phyloP scores from a whole-genome alignment of 257 asterid species.

The Euphrasia confusa region DNA sequence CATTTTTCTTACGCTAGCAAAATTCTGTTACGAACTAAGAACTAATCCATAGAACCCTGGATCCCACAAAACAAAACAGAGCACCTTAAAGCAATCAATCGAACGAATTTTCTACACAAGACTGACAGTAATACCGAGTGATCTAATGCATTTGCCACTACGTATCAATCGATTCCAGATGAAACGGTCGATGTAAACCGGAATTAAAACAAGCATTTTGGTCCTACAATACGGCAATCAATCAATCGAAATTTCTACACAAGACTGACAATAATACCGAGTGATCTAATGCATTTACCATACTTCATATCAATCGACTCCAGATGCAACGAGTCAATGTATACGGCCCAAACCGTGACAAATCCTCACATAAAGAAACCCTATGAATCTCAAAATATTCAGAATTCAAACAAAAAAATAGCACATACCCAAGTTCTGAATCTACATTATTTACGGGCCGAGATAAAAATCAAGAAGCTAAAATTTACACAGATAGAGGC shows the following conservation, averaged over 20 bases:
- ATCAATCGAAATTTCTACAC: no score
- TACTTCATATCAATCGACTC: no score
- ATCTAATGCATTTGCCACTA: not conserved
- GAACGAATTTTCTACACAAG: constrained; percentile 14
- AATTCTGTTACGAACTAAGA: constrained; percentile 1
- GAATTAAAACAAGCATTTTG: no score
- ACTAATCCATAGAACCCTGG: constrained; percentile 50
- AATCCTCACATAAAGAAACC: no score
- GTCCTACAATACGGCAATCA: no score
- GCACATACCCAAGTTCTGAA: not conserved
- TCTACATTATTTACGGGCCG: not conserved
- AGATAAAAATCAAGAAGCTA: no score
- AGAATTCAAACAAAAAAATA: constrained; percentile 8
- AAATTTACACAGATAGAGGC: constrained; percentile 25
- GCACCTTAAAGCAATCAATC: constrained; percentile 20
- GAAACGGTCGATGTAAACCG: no score
- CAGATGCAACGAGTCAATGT: no score
- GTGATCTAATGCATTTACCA: no score
- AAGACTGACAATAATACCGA: no score
- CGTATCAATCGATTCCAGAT: no score
- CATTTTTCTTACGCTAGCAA: constrained; percentile 29
- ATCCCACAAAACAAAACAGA: constrained; percentile 34
- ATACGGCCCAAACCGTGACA: no score
- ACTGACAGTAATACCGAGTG: not conserved
- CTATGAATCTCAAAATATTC: not conserved